Evolutionary conservation across 2,329 filamentous ascomycete species (phyloP).

Genomic region (Curvularia hawaiiensis): DNA sequence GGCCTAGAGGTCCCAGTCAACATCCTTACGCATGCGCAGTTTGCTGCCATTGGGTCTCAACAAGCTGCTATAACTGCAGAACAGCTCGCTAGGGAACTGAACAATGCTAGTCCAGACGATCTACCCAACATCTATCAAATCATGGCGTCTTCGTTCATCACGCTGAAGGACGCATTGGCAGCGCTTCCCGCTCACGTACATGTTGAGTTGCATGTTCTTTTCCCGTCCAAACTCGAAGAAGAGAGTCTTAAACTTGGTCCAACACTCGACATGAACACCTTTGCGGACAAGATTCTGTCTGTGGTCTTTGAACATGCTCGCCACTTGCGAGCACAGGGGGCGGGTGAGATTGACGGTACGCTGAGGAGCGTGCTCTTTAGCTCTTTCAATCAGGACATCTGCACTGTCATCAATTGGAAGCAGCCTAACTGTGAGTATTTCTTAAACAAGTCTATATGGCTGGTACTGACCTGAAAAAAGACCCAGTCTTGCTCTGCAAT

Average conservation of each 20-base stretch:
- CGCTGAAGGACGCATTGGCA: conserved; percentile 75
- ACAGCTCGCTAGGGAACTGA: conserved; percentile 32
- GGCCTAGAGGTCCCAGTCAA: conserved; percentile 82
- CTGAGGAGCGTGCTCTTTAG: conserved; percentile 92
- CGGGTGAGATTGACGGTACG: conserved; percentile 62
- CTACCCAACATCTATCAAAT: conserved; percentile 70
- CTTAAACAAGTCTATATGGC: background rate
- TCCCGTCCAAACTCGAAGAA: conserved; percentile 79
- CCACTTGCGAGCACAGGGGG: conserved; percentile 63
- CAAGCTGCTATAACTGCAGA: conserved; percentile 33
- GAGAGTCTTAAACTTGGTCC: conserved; percentile 71
- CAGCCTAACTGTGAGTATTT: conserved; percentile 81
- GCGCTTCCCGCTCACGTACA: conserved; percentile 80
- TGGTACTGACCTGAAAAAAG: conserved; percentile 45
- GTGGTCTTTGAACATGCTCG: conserved; percentile 93
- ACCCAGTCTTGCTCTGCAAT: conserved; percentile 94
- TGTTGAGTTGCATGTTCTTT: conserved; percentile 89
- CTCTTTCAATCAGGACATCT: conserved; percentile 87
- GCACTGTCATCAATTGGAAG: conserved; percentile 97
- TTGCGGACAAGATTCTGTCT: conserved; percentile 80
- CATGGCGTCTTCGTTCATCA: conserved; percentile 77
- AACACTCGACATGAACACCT: conserved; percentile 81
- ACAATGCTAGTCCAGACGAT: conserved; percentile 35
- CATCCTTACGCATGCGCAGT: conserved; percentile 76
- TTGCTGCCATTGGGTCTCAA: conserved; percentile 56